phyloP scores from a whole-genome alignment of 139 green algal species.

The Micractinium sp. region DNA sequence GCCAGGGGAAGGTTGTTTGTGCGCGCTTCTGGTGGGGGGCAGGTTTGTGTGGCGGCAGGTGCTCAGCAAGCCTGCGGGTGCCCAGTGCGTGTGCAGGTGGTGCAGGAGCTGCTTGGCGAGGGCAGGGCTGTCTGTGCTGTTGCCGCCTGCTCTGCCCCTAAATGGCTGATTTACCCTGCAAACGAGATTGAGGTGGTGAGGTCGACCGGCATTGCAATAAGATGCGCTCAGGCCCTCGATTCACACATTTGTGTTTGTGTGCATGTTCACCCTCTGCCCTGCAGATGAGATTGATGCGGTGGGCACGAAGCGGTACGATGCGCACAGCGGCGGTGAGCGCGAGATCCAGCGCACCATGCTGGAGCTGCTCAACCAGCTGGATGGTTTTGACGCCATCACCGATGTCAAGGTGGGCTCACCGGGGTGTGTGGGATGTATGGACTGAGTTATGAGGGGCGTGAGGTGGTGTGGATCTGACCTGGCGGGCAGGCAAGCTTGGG shows the following conservation, averaged over 20 bases:
- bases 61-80: background rate
- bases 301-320: conserved; percentile 97
- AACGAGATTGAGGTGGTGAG: background rate
- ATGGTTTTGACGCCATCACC: conserved; percentile 93
- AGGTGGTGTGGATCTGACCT: background rate
- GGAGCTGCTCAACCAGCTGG: conserved; percentile 98
- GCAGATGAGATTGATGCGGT: conserved; percentile 99
- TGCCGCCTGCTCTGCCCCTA: no score
- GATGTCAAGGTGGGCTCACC: conserved; percentile 91
- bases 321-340: conserved; percentile 89
- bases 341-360: conserved; percentile 99
- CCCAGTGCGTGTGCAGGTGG: no score
- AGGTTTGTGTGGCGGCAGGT: no score
- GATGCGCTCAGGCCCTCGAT: no score
- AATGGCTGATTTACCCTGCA: background rate
- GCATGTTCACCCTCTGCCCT: background rate
- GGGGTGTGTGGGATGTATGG: background rate
- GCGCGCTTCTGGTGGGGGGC: background rate
- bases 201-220: no score
- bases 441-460: background rate
- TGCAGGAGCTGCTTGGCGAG: no score
- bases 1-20: background rate
- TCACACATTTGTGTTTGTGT: no score
- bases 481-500: background rate
- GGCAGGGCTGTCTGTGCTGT: no score